phyloP scores from a whole-genome alignment of 2,329 filamentous ascomycete species.

The Ophiosphaerella narmari region DNA sequence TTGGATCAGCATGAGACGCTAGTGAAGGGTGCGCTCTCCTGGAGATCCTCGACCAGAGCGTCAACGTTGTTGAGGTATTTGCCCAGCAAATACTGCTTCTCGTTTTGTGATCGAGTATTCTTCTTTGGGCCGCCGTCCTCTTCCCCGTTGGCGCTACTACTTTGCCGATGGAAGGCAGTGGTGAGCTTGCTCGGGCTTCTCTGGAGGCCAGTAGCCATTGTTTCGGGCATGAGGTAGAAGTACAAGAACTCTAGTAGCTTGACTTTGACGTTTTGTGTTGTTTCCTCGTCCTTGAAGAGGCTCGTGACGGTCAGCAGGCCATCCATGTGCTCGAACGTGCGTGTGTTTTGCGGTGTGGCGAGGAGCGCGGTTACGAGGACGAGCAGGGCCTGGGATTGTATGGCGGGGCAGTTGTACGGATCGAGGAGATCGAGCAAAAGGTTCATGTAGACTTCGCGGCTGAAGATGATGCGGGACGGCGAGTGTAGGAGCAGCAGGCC shows the following conservation, averaged over 20 bases:
- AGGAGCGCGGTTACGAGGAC: constrained; percentile 89
- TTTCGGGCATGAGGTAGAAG: constrained; percentile 97
- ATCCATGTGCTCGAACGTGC: constrained; percentile 89
- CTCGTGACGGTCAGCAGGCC: constrained; percentile 90
- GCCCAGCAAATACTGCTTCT: constrained; percentile 80
- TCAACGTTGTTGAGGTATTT: constrained; percentile 78
- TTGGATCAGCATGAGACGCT: constrained; percentile 32
- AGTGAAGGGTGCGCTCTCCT: constrained; percentile 69
- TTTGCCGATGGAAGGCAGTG: constrained; percentile 38
- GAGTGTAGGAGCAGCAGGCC: constrained; percentile 87
- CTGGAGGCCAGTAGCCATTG: constrained; percentile 52
- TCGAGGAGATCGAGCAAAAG: constrained; percentile 93
- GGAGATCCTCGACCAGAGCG: constrained; percentile 81
- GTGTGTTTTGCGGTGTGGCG: constrained; percentile 83
- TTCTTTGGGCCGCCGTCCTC: constrained; percentile 36
- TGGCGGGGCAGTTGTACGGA: constrained; percentile 83
- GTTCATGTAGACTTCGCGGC: constrained; percentile 93
- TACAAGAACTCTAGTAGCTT: constrained; percentile 97
- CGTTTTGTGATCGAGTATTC: constrained; percentile 67
- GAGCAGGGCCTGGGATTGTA: constrained; percentile 87
- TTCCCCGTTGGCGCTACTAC: constrained; percentile 32
- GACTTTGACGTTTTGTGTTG: constrained; percentile 86
- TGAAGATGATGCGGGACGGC: constrained; percentile 84
- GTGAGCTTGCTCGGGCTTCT: constrained; percentile 42
- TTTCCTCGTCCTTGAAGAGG: constrained; percentile 87